Percentiles rank a stretch among this genome's conserved stretches.
These are phyloP conservation scores for Hyaloperonospora arabidopsidis DNA, from an alignment of 352 stramenopile species.

Conservation along the genomic window DNA sequence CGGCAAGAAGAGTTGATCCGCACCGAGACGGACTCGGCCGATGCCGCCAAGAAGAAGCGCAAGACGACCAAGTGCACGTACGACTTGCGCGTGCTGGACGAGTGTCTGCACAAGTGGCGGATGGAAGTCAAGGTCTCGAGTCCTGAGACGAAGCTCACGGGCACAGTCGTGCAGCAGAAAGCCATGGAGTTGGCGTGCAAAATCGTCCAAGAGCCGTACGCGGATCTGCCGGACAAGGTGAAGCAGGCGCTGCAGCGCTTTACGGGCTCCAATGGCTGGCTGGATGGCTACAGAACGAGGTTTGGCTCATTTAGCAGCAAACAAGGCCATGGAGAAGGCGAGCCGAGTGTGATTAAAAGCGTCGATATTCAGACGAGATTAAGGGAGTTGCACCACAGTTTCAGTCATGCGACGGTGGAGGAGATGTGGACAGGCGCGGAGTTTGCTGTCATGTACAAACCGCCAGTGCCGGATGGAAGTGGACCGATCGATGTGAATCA, in stretches of 20 bases:
- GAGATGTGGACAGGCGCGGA: slow-evolving; percentile 78
- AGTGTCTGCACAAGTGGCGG: slow-evolving; percentile 83
- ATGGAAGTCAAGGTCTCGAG: slow-evolving; percentile 80
- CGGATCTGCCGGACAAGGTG: slow-evolving; percentile 62
- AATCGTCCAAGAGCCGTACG: slow-evolving; percentile 62
- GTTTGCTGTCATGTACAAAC: slow-evolving; percentile 66
- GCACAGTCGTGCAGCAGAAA: slow-evolving; percentile 74
- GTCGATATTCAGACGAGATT: slow-evolving; percentile 81
- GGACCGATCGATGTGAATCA: slow-evolving; percentile 7
- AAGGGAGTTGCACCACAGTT: slow-evolving; percentile 68
- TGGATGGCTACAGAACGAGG: slow-evolving; percentile 76
- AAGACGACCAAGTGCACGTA: slow-evolving; percentile 84
- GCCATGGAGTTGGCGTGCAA: slow-evolving; percentile 78
- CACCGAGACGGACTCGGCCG: slow-evolving; percentile 78
- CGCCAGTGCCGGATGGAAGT: slow-evolving; percentile 12
- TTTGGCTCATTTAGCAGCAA: slow-evolving; percentile 82
- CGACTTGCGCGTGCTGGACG: slow-evolving; percentile 70
- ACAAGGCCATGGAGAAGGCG: slow-evolving; percentile 29
- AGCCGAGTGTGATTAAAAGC: slow-evolving; percentile 70
- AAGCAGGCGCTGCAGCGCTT: slow-evolving; percentile 69
- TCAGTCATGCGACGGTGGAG: slow-evolving; percentile 49
- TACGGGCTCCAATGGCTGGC: slow-evolving; percentile 75
- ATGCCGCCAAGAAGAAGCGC: slow-evolving; percentile 78
- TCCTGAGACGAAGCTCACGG: slow-evolving; percentile 72
- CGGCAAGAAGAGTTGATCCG: slow-evolving; percentile 76